Conservation (phyloP, 352 stramenopile genomes). For the Halophytophthora batemanensis region DNA sequence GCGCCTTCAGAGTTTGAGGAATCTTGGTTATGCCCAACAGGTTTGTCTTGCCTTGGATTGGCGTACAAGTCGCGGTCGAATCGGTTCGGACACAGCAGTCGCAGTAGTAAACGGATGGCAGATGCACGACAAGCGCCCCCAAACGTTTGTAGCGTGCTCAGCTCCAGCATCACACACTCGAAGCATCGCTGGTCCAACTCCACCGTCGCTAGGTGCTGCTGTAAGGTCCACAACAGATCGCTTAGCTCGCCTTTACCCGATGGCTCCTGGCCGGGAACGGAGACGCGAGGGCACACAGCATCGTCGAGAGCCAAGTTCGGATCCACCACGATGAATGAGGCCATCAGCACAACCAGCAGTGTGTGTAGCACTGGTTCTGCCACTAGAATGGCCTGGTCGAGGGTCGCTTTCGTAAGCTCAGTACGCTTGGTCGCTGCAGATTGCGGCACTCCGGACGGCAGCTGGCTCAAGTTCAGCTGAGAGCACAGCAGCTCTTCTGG, state of each 20-base stretch:
- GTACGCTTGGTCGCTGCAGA: neutral
- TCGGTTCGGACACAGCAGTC: conserved; percentile 35
- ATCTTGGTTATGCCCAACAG: conserved; percentile 2
- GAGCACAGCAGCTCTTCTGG: neutral
- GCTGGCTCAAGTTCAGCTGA: conserved; percentile 4
- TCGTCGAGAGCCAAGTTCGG: conserved; percentile 37
- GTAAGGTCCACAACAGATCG: conserved; percentile 45
- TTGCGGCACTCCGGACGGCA: conserved; percentile 5
- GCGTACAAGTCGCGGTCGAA: conserved; percentile 42
- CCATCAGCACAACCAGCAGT: conserved; percentile 26
- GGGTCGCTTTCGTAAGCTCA: neutral
- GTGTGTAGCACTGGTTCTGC: conserved; percentile 20
- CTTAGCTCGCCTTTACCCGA: neutral
- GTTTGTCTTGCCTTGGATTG: neutral
- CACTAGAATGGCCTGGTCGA: conserved; percentile 10
- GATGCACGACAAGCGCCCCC: conserved; percentile 23
- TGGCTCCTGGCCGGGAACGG: conserved; percentile 12
- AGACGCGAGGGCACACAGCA: conserved; percentile 32
- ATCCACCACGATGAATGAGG: conserved; percentile 31
- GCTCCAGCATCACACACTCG: conserved; percentile 28
- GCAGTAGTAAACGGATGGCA: conserved; percentile 30
- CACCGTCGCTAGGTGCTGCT: conserved; percentile 29
- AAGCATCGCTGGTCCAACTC: conserved; percentile 18
- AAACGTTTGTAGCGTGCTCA: conserved; percentile 26
- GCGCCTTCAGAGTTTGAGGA: neutral